Conservation (phyloP, 2,329 filamentous ascomycete species). For the Talaromyces amestolkiae region DNA sequence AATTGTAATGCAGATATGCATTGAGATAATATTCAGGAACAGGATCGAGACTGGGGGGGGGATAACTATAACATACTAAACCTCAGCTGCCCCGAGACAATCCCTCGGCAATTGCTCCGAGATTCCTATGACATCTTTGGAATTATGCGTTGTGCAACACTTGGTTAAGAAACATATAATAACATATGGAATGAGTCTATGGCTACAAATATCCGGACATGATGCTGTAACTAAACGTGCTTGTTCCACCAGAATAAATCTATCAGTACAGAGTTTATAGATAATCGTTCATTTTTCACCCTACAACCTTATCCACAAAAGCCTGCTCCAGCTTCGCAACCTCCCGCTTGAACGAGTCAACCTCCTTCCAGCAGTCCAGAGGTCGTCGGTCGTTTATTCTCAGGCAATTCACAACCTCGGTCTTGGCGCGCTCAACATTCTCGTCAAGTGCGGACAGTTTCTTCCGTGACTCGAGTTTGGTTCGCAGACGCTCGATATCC, state of each 20-base stretch:
- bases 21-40: not conserved
- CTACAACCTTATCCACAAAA: constrained; percentile 77
- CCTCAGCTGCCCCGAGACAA: not conserved
- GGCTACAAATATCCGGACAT: constrained; percentile 17
- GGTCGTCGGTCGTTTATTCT: constrained; percentile 80
- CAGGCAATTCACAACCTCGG: constrained; percentile 75
- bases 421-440: constrained; percentile 69
- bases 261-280: constrained; percentile 12
- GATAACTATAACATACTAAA: not conserved
- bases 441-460: constrained; percentile 65
- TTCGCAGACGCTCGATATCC: constrained; percentile 57
- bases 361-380: constrained; percentile 91
- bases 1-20: not conserved
- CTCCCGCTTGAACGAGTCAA: constrained; percentile 85
- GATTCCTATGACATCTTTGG: not conserved
- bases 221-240: constrained; percentile 11
- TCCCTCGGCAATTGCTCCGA: constrained; percentile 6
- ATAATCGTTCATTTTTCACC: constrained; percentile 26
- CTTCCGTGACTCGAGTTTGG: constrained; percentile 61
- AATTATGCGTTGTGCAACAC: not conserved
- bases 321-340: constrained; percentile 79
- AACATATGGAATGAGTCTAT: constrained; percentile 14
- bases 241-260: not conserved
- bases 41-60: too few species aligned
- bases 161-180: not conserved